Evolutionary conservation across 1,284 basidiomycete species (phyloP).

Genomic region (Puccinia horiana): DNA sequence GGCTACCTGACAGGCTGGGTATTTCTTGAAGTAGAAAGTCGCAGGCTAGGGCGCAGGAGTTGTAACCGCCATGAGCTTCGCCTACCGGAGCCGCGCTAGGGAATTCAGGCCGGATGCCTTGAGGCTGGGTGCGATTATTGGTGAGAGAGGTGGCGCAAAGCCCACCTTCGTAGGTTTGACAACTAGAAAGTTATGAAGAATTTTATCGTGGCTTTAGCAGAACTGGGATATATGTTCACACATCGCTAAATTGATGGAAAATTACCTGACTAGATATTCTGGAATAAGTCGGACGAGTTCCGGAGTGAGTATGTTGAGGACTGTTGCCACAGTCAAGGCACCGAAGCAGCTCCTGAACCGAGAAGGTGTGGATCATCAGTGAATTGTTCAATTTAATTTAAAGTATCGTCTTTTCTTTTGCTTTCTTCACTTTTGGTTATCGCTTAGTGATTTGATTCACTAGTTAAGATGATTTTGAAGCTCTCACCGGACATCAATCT

Average conservation of each 20-base stretch:
- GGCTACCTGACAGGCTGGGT: conserved; percentile 32
- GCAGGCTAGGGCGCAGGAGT: conserved; percentile 83
- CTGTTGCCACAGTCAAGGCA: conserved; percentile 69
- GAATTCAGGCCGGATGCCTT: conserved; percentile 57
- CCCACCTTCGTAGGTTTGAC: conserved; percentile 97
- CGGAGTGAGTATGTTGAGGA: conserved; percentile 81
- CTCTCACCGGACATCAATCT: conserved; percentile 82
- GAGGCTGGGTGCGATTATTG: conserved; percentile 57
- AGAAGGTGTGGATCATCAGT: not conserved
- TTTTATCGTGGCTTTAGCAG: not conserved
- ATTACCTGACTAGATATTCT: conserved; percentile 61
- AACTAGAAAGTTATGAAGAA: conserved; percentile 62
- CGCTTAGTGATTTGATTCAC: conserved; percentile 57
- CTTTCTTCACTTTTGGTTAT: conserved; percentile 51
- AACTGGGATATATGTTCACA: conserved; percentile 68
- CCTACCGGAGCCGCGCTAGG: conserved; percentile 68
- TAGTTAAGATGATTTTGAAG: conserved; percentile 3
- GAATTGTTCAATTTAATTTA: not conserved
- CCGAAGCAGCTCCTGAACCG: conserved; percentile 71
- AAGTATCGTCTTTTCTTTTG: not conserved
- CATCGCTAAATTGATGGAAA: not conserved
- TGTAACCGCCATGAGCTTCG: conserved; percentile 97
- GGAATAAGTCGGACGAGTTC: conserved; percentile 69
- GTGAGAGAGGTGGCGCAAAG: conserved; percentile 82
- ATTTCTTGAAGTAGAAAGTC: conserved; percentile 66